Evolutionary conservation across 129 eudicot species (phyloP).

Genomic region (sunflower (Helianthus annuus)): HanXRQr2.0-SUNRISE NC_035433.2:9061985-9062484

Average conservation of each 20-base stretch:
- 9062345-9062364: conserved; percentile 58
- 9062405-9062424: conserved; percentile 71
- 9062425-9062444: conserved; percentile 65
- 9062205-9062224: conserved; percentile 53
- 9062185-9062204: conserved; percentile 63
- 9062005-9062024: conserved; percentile 78
- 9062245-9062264: conserved; percentile 83
- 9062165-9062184: conserved; percentile 52
- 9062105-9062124: conserved; percentile 76
- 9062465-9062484: conserved; percentile 77
- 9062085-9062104: conserved; percentile 73
- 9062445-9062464: conserved; percentile 65
- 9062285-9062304: conserved; percentile 70
- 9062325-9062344: conserved; percentile 58
- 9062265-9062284: conserved; percentile 89
- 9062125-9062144: conserved; percentile 89
- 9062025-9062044: conserved; percentile 91
- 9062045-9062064: conserved; percentile 78
- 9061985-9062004: conserved; percentile 78
- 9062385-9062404: conserved; percentile 72
- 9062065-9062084: conserved; percentile 77
- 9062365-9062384: conserved; percentile 77
- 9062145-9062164: conserved; percentile 70
- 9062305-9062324: conserved; percentile 71
- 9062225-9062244: conserved; percentile 69